Conservation (phyloP, 2,329 filamentous ascomycete genomes). For the Drechslerella coelobrocha region DNA sequence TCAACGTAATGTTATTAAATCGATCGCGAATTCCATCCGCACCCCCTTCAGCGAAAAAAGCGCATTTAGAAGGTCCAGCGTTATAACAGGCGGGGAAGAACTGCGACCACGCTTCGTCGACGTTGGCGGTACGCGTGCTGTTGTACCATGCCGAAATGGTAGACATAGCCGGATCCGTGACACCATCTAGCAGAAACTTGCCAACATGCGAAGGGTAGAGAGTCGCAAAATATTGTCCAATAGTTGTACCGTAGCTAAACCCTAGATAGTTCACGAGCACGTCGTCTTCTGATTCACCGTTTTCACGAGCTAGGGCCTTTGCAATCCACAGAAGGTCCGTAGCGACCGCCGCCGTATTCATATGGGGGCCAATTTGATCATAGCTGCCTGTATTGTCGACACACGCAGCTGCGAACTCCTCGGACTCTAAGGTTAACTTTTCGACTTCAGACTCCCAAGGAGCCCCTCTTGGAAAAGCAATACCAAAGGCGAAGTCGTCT, state of each 20-base stretch:
- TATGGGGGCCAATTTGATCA: slow-evolving; percentile 34
- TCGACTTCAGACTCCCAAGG: too few relatives aligned
- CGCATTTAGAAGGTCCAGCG: slow-evolving; percentile 19
- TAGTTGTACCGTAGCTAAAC: slow-evolving; percentile 36
- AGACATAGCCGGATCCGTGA: slow-evolving; percentile 18
- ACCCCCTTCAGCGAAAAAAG: slow-evolving; percentile 15
- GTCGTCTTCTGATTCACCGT: slow-evolving; percentile 20
- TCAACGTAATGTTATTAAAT: slow-evolving; percentile 25
- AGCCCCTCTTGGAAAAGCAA: too few relatives aligned
- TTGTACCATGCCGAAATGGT: slow-evolving; percentile 6
- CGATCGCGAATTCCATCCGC: slow-evolving; percentile 11
- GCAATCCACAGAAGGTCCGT: slow-evolving; percentile 35
- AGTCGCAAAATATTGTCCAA: slow-evolving; percentile 38
- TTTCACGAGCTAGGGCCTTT: slow-evolving; percentile 30
- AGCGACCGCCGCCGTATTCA: slow-evolving; percentile 36
- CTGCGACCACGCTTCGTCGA: slow-evolving; percentile 28
- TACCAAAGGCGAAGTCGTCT: too few relatives aligned
- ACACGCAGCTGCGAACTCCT: too few relatives aligned
- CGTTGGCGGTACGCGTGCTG: slow-evolving; percentile 11
- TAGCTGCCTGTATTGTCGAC: slow-evolving; percentile 11
- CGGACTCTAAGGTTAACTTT: too few relatives aligned
- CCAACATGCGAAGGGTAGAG: slow-evolving; percentile 38
- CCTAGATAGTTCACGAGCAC: slow-evolving; percentile 29
- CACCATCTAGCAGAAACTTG: slow-evolving; percentile 28
- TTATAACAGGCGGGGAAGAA: slow-evolving; percentile 26